A percentile compares a stretch with the other conserved stretches of the same genome.
Evolutionary conservation across 495 filamentous ascomycete genomes (phyloP).

Genomic region (Daldinia decipiens): DNA sequence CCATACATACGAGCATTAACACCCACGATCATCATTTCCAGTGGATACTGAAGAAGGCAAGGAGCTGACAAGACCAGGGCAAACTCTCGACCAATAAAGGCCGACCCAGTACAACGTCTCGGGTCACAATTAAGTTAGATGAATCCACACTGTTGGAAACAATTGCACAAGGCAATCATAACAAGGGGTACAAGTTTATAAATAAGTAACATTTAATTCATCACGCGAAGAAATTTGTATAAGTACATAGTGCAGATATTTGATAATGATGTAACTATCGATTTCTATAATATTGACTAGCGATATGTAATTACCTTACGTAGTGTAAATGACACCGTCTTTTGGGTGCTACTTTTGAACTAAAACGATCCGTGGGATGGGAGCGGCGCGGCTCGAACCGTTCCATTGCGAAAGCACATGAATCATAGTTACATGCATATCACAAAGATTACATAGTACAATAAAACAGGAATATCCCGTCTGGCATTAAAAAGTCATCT

Average conservation of each 20-base stretch:
- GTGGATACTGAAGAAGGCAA: conserved; percentile 2
- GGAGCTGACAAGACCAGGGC: conserved; percentile 8
- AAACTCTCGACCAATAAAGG: conserved; percentile 23
- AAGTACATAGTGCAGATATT: neutral
- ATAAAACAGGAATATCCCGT: too few relatives aligned
- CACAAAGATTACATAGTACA: too few relatives aligned
- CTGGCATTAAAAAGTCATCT: too few relatives aligned
- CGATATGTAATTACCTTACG: neutral
- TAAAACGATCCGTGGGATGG: conserved; percentile 1
- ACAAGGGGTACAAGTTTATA: neutral
- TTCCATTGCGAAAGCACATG: conserved; percentile 8
- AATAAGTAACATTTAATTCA: neutral
- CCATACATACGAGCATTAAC: conserved; percentile 13
- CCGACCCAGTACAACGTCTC: conserved; percentile 40
- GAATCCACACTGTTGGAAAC: conserved; percentile 23
- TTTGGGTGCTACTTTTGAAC: neutral
- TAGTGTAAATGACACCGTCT: neutral
- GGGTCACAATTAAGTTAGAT: conserved; percentile 32
- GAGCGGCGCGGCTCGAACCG: conserved; percentile 29
- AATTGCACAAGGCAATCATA: conserved; percentile 9
- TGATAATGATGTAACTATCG: neutral
- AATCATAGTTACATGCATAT: neutral
- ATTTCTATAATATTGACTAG: neutral
- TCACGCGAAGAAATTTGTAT: neutral
- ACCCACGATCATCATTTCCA: neutral